phyloP scores from a whole-genome alignment of 2,329 filamentous ascomycete genomes.

The Aspergillus arachidicola region DNA sequence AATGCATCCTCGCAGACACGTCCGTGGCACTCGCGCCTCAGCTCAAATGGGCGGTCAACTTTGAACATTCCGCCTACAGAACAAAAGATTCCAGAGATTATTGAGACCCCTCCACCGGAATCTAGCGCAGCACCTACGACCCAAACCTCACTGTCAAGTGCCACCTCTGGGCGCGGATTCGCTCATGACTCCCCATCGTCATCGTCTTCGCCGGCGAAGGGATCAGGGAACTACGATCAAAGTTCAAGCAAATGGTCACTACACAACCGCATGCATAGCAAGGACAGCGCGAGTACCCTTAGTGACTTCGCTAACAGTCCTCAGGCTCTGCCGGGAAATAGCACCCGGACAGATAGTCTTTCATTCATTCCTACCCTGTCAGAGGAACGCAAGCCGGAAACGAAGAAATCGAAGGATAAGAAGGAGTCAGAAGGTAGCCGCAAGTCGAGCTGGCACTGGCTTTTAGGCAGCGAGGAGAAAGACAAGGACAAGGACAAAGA shows the following conservation, averaged over 20 bases:
- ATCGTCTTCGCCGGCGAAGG: conserved; percentile 52
- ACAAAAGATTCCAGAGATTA: conserved; percentile 56
- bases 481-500: conserved; percentile 60
- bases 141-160: conserved; percentile 35
- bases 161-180: conserved; percentile 56
- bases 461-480: conserved; percentile 73
- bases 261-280: conserved; percentile 32
- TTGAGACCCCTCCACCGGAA: conserved; percentile 64
- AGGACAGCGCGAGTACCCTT: conserved; percentile 54
- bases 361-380: conserved; percentile 77
- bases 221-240: conserved; percentile 27
- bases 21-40: conserved; percentile 59
- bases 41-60: conserved; percentile 60
- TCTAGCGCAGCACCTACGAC: conserved; percentile 29
- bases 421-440: conserved; percentile 71
- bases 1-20: conserved; percentile 43
- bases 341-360: conserved; percentile 72
- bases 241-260: conserved; percentile 36
- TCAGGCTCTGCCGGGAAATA: conserved; percentile 70
- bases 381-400: conserved; percentile 75
- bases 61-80: conserved; percentile 53
- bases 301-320: conserved; percentile 68
- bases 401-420: conserved; percentile 64
- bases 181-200: conserved; percentile 45
- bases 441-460: conserved; percentile 80